Conservation (phyloP, 441 rosid species). For the Pelargonium fulgidum region DNA sequence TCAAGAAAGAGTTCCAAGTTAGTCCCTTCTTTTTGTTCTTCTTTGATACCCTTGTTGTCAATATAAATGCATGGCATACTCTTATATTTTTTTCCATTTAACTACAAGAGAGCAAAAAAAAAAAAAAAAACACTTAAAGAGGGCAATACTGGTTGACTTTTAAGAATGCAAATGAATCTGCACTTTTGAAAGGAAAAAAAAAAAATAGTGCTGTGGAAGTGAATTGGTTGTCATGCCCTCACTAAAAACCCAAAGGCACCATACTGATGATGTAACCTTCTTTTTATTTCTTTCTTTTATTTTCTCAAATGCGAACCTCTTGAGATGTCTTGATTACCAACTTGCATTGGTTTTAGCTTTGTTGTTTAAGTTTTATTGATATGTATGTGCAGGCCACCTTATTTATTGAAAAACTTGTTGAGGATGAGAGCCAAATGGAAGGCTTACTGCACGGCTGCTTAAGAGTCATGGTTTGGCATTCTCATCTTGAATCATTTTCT, state of each 20-base stretch:
- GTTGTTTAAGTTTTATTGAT: slow-evolving; percentile 1
- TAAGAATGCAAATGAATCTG: neutral
- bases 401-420: slow-evolving; percentile 53
- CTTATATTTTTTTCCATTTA: neutral
- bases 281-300: neutral
- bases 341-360: slow-evolving; percentile 1
- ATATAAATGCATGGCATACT: neutral
- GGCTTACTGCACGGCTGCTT: slow-evolving; percentile 41
- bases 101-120: neutral
- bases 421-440: slow-evolving; percentile 71
- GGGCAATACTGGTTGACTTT: neutral
- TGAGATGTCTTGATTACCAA: neutral
- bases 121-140: too few species aligned
- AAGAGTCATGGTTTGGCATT: slow-evolving; percentile 50
- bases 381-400: slow-evolving; percentile 35
- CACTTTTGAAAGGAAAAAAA: neutral
- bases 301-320: neutral
- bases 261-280: neutral
- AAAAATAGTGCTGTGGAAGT: neutral
- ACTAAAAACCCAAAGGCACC: neutral
- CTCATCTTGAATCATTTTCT: slow-evolving; percentile 25
- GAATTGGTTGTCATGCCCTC: neutral
- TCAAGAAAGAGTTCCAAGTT: slow-evolving; percentile 41
- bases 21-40: slow-evolving; percentile 17
- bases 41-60: slow-evolving; percentile 9